phyloP scores from a whole-genome alignment of 345 rosid genomes.

The Aquilaria malaccensis region DNA sequence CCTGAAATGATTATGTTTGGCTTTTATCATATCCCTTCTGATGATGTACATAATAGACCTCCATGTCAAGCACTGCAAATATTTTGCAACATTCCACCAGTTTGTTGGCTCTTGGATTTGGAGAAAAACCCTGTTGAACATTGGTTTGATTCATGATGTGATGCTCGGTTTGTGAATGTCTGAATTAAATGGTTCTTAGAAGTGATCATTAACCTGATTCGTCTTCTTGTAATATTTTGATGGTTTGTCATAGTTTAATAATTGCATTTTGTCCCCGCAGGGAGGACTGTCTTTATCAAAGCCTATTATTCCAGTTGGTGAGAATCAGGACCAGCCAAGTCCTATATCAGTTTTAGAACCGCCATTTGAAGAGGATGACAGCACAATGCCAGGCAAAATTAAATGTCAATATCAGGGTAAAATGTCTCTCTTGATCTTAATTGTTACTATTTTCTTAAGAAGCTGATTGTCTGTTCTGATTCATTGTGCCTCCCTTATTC shows the following conservation, averaged over 20 bases:
- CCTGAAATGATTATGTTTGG: not conserved
- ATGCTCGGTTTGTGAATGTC: too few relatives aligned
- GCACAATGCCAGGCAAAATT: conserved; percentile 23
- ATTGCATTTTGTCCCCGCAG: conserved; percentile 35
- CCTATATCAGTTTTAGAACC: conserved; percentile 83
- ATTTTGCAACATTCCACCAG: too few relatives aligned
- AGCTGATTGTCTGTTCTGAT: not conserved
- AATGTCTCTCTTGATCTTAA: not conserved
- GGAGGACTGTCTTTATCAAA: conserved; percentile 38
- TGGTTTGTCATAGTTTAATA: too few relatives aligned
- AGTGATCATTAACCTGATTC: too few relatives aligned
- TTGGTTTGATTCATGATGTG: too few relatives aligned
- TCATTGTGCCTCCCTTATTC: not conserved
- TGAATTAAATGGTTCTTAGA: too few relatives aligned
- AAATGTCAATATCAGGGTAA: conserved; percentile 41
- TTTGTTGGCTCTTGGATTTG: too few relatives aligned
- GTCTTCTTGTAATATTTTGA: too few relatives aligned
- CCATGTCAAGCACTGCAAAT: too few relatives aligned
- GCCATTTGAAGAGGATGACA: conserved; percentile 64
- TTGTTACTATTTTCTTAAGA: not conserved
- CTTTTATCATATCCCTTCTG: not conserved
- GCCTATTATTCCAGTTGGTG: conserved; percentile 26
- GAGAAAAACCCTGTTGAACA: too few relatives aligned
- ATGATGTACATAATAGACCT: too few relatives aligned
- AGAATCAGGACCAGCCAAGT: conserved; percentile 92